These are phyloP conservation scores for Salicornia ramosissima DNA, from an alignment of 148 eudicot genomes.

Conservation along the genomic window DNA sequence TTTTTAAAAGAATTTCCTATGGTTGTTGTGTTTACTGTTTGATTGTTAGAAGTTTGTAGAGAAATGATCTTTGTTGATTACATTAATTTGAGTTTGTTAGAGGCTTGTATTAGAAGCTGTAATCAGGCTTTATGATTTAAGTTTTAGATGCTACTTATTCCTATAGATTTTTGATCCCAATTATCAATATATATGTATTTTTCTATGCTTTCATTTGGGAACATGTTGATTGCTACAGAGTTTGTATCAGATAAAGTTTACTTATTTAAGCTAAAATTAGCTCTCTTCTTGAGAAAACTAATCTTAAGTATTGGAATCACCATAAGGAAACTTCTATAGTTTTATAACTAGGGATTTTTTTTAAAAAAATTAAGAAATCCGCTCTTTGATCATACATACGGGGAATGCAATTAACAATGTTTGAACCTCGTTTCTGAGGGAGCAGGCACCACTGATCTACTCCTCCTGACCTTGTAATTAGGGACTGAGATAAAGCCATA, in stretches of 20 bases:
- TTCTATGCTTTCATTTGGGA: too few species aligned
- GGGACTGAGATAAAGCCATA: too few species aligned
- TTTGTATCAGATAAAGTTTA: neutral
- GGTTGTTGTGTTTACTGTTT: slow-evolving; percentile 20
- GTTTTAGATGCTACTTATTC: neutral
- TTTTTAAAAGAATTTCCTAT: neutral
- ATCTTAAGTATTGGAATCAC: slow-evolving; percentile 2
- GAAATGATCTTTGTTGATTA: neutral
- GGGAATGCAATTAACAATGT: too few species aligned
- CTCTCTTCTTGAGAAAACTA: neutral
- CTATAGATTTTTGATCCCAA: too few species aligned
- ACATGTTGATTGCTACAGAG: neutral
- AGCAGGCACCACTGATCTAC: too few species aligned
- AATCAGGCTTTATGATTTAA: neutral
- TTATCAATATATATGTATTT: too few species aligned
- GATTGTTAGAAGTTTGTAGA: slow-evolving; percentile 5
- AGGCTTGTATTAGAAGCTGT: neutral
- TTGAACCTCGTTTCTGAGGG: too few species aligned
- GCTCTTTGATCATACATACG: too few species aligned
- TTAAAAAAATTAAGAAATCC: too few species aligned
- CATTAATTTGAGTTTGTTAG: slow-evolving; percentile 5
- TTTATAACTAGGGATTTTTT: too few species aligned
- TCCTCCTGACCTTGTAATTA: too few species aligned
- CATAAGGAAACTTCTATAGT: neutral
- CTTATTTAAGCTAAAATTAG: neutral